Base-by-base conservation (phyloP, 345 rosid species). In the Eucalyptus globulus region DNA sequence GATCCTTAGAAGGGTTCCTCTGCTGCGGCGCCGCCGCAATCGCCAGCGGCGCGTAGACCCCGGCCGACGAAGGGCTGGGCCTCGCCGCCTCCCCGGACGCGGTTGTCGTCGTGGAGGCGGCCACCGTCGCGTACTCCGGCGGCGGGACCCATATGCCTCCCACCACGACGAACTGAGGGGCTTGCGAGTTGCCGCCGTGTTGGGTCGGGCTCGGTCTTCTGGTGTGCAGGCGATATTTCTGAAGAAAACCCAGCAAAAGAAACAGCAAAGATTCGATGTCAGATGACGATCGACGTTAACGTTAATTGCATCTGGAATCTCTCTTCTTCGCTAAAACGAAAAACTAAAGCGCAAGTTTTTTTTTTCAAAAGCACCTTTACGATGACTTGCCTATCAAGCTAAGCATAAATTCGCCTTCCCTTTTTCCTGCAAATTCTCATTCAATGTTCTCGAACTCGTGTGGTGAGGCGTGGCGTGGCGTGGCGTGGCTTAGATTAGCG, bases 171-270 rank as follows among this genome's bases (percentile, higher is more conserved):
- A 97, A 94, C 62, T 97, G 99, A 7, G 99, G 98, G 85, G 92
- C 93, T 92, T 94, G 98, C 14, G 93, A 76, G 86, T 90, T 94
- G 91, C 62, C 90, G 60, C 53, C 92, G 86, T 89, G 92, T 86
- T 94, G 96, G 54, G 93, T 13, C 17, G 92, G 92, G 60, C 93
- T 91, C 76, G 99, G 99, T 87, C 99, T 94, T 91, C 98, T 93
- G 15, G 97, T 95, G 90, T 97, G 99, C 93, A 97, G 91, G 86
- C 99, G 95, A 89, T 95, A 97, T 95, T 97, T 97, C 99, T 97
- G 95, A 80, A 92, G 51, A 83, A 27, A 37, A 76, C 47, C 27
- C 83, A 76, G 45, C 6, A 76, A 37, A 76, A 43, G 43, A 37
- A 76, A 40, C 83, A 40, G 43, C 44, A 21, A 21, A 9, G 24